Evolutionary conservation across 2,329 filamentous ascomycete species (phyloP).

Genomic region (Aspergillus persii): DNA sequence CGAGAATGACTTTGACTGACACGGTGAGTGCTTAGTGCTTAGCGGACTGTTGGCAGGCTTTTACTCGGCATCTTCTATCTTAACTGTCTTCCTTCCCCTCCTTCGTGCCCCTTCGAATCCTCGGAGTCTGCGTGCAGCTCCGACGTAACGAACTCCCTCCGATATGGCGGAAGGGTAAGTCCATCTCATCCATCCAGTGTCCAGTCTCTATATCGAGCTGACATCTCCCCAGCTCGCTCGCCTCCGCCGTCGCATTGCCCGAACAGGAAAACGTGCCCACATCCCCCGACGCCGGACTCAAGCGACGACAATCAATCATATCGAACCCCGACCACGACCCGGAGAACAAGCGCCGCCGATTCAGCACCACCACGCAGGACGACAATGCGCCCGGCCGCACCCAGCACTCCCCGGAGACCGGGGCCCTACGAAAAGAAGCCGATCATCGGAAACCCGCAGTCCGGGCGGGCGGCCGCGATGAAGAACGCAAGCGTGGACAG

Average conservation of each 20-base stretch:
- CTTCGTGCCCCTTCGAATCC: not conserved
- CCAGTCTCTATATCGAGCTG: no score
- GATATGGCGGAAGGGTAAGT: constrained; percentile 19
- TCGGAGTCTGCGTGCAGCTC: not conserved
- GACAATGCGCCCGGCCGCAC: constrained; percentile 25
- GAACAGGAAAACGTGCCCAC: constrained; percentile 34
- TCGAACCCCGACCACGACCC: constrained; percentile 49
- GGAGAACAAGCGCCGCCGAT: constrained; percentile 52
- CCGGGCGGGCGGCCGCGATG: constrained; percentile 49
- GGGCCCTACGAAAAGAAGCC: constrained; percentile 10
- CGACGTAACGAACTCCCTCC: not conserved
- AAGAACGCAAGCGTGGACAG: constrained; percentile 82
- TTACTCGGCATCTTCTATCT: no score
- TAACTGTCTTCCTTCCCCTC: not conserved
- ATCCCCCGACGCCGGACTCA: constrained; percentile 39
- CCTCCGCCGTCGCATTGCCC: constrained; percentile 55
- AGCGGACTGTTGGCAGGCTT: no score
- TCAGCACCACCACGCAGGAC: constrained; percentile 36
- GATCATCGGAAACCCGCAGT: constrained; percentile 11
- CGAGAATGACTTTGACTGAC: no score
- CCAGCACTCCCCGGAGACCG: constrained; percentile 15
- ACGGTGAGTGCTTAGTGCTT: no score
- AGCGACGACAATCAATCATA: constrained; percentile 55
- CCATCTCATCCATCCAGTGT: not conserved
- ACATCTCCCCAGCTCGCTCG: constrained; percentile 36